Evolutionary conservation across 2,329 filamentous ascomycete species (phyloP), one percentile per base, ranked within the genome.

Genomic region (Cephalotrichum gorgonifer): DNA sequence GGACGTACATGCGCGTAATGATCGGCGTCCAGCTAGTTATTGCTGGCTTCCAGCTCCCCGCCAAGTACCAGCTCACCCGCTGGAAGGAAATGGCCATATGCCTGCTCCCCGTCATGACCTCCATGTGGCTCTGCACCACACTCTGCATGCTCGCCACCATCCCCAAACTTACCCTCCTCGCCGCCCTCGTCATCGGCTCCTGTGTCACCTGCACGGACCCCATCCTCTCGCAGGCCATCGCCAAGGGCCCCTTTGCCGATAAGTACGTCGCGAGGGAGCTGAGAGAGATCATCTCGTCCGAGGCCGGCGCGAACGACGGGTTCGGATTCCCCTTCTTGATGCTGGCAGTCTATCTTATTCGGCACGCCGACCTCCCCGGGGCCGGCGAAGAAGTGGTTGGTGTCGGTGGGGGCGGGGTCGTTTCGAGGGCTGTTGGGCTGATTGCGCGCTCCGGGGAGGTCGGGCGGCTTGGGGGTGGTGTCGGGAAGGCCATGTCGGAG

Each of bases 11-110:
- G 52, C 70, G 79, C 15, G 66, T 83, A 28, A 76, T 81, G 51
- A 81, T 83, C 50, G 76, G 78, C 3, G 68, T 82, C 2, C 78
- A 83, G 54, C 67, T 82, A n/a, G 68, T 81, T 27, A 82, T 82
- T 51, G 78, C 76, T 2, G 79, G 79, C 25, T 81, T 76, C 54
- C 76, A 83, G 55, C 63, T 83, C 1, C 79, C 79, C 0, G 74
- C 74, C 42, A 73, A 70, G 56, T 83, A 82, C 58, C 63, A 72
- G 38, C 59, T 60, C 50, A 57, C 61, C 2, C 71, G 70, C 2
- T 74, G 71, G 63, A 74, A 71, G 50, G 76, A 79, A 50, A 70
- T 82, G 61, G 59, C 68, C 4, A 66, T 81, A 8, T 75, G 72
- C 41, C 63, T 83, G 6, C 55, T 82, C 6, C 78, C 78, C 2